A percentile compares a stretch with the other conserved stretches of the same genome.
Conservation (phyloP, 176 grass and related monocot species). For the Tillandsia leiboldiana region DNA sequence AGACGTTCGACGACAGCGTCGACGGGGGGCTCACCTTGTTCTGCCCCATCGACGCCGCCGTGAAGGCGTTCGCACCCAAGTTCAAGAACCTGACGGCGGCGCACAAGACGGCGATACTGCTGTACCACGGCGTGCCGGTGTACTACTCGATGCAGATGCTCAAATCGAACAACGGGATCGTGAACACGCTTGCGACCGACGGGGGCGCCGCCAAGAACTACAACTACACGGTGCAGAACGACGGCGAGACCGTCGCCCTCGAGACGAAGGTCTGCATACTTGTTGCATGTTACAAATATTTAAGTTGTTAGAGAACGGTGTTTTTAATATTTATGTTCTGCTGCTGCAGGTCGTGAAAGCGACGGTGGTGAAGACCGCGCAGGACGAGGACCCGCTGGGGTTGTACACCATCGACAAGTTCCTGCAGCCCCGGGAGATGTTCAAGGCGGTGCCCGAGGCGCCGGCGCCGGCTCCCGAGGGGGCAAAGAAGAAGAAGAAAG, state of each 20-base stretch:
- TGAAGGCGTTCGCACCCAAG: constrained; percentile 35
- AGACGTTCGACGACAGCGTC: constrained; percentile 17
- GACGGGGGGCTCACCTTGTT: constrained; percentile 41
- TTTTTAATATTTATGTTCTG: no score
- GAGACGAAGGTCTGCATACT: constrained; percentile 20
- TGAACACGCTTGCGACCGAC: constrained; percentile 38
- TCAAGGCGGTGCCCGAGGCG: constrained; percentile 30
- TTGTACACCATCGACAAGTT: constrained; percentile 52
- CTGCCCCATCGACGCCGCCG: constrained; percentile 39
- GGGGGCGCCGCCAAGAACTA: constrained; percentile 38
- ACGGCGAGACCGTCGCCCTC: constrained; percentile 55
- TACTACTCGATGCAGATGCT: constrained; percentile 41
- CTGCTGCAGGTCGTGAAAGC: constrained; percentile 20
- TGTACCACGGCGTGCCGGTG: constrained; percentile 42
- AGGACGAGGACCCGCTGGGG: constrained; percentile 58
- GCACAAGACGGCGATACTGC: constrained; percentile 28
- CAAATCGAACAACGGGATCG: constrained; percentile 16
- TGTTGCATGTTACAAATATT: no score
- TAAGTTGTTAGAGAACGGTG: no score
- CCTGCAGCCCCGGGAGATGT: constrained; percentile 62
- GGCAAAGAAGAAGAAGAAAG: constrained; percentile 22
- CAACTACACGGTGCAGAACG: constrained; percentile 82
- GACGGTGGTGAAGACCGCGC: constrained; percentile 31
- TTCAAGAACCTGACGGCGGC: constrained; percentile 25
- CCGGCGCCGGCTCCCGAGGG: constrained; percentile 26